Evolutionary conservation across 805 yeast genomes (phyloP), one percentile per base, ranked within the genome.

Genomic region (Zygotorulaspora florentina): DNA sequence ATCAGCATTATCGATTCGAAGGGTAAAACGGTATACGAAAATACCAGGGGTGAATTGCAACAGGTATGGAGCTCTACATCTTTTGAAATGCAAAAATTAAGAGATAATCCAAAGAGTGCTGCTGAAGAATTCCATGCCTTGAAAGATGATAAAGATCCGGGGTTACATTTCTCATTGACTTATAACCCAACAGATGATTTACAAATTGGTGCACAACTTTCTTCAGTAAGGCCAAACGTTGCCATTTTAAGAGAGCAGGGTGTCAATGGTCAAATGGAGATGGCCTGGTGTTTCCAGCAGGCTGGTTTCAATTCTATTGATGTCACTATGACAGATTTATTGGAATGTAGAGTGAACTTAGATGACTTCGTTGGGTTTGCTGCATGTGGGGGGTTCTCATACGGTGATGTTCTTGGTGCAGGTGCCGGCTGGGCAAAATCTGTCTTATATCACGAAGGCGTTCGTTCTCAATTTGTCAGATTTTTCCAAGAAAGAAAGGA

Each of bases 361-460:
- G 83, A 80, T 59, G 84, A 80, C 37, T 93, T 93, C 67, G 87
- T 83, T 40, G 99, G 99, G 51, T 58, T 93, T 39, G 98, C 97
- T 35, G 98, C 98, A 3, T 95, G 99, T 71, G 99, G 99, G 69
- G 99, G 99, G 12, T 93, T 93, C 75, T 88, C 97, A 1, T 93
- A 90, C 62, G 99, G 99, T 75, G 99, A 93, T 69, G 99, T 93
- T 40, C 74, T 93, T 49, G 99, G 99, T 56, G 99, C 99, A 29
- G 99, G 96, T 64, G 85, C 91, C 43, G 99, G 99, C 47, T 93
- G 99, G 99, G 99, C 99, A 47, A 89, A 88, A 62, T 87, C 97
- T 13, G 96, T 93, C 8, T 71, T 93, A 54, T 89, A 83, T 77
- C 85, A 91, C 63, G 87, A 80, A 30, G 73, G 70, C 44, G 85